These are phyloP conservation scores for Phialemoniopsis sp. DNA, from an alignment of 2,329 filamentous ascomycete genomes.

Conservation along the genomic window DNA sequence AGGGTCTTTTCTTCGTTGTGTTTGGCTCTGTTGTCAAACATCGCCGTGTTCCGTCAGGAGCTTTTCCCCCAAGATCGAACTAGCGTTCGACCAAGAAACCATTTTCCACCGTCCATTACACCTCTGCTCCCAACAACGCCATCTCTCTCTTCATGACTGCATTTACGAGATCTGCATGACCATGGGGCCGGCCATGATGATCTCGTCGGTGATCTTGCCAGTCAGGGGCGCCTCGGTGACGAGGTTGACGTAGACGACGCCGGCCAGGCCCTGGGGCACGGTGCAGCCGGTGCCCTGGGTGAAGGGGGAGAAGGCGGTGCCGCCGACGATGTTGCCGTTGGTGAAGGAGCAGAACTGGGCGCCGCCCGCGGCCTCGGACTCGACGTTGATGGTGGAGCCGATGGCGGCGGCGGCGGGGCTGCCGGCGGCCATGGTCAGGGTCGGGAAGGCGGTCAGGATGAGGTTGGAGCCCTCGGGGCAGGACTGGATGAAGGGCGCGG, in stretches of 20 bases:
- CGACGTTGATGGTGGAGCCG: conserved; percentile 40
- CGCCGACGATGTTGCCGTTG: conserved; percentile 52
- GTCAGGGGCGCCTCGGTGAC: conserved; percentile 47
- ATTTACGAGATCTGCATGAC: conserved; percentile 49
- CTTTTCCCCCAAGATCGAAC: conserved; percentile 2
- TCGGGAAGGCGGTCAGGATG: conserved; percentile 59
- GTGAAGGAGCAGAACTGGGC: conserved; percentile 65
- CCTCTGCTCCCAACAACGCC: neutral
- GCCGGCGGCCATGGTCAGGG: conserved; percentile 45
- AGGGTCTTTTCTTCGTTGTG: neutral
- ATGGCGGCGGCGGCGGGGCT: conserved; percentile 31
- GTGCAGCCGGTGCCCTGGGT: conserved; percentile 49
- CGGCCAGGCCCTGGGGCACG: conserved; percentile 56
- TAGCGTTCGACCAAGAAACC: neutral
- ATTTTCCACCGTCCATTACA: neutral
- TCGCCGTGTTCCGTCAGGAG: neutral
- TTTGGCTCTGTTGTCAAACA: neutral
- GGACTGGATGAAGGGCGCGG: conserved; percentile 66
- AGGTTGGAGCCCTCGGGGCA: conserved; percentile 66
- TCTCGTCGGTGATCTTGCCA: conserved; percentile 54
- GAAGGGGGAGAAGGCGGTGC: conserved; percentile 57
- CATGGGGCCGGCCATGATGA: conserved; percentile 63
- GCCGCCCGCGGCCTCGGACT: conserved; percentile 42
- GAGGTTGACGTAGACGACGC: conserved; percentile 65
- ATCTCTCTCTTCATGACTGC: no score